Evolutionary conservation across 2,329 filamentous ascomycete species (phyloP), one percentile per base, ranked within the genome.

Genomic region (Ophioceras dolichostomum): DNA sequence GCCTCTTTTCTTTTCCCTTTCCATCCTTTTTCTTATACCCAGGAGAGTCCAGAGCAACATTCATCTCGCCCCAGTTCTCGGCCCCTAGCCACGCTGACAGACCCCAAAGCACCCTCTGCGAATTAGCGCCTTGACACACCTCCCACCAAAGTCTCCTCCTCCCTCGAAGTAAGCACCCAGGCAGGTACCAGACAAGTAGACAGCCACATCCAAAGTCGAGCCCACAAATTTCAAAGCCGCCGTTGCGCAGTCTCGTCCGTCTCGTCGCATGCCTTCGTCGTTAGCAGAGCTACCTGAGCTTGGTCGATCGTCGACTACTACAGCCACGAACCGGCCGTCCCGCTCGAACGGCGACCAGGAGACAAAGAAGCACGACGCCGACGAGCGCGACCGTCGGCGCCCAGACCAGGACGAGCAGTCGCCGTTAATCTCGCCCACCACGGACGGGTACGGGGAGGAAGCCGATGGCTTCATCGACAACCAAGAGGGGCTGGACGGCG

Each of bases 341-440:
- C 46, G 41, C 41, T 44, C 27, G 36, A 40, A 27, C 33, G 46
- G 37, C 29, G 39, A 34, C 43, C 43, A 43, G 32, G 45, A 47
- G 34, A 43, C 41, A 27, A 38, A 47, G 7, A 42, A 48, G 22
- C 52, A 56, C n/a, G 12, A 13, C 28, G 28, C n/a, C 35, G 28
- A 14, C 32, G 43, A 21, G 31, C 30, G 5, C 7, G 12, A 26
- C 7, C 28, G 20, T 7, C 34, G 39, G 26, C 32, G 28, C 19
- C 19, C 36, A 16, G 47, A 49, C 19, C 41, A 59, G 14, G 59
- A 62, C 42, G 68, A 73, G 46, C 55, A 60, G 26, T 70, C 68
- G 14, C 67, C 68, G 28, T 57, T 73, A 22, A 52, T 73, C 14
- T 67, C 65, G 2, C 57, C 66, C 3, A 49, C 35, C n/a, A n/a